Base-by-base conservation (phyloP, 202 grass and related monocot species). In the Musa balbisiana region DNA sequence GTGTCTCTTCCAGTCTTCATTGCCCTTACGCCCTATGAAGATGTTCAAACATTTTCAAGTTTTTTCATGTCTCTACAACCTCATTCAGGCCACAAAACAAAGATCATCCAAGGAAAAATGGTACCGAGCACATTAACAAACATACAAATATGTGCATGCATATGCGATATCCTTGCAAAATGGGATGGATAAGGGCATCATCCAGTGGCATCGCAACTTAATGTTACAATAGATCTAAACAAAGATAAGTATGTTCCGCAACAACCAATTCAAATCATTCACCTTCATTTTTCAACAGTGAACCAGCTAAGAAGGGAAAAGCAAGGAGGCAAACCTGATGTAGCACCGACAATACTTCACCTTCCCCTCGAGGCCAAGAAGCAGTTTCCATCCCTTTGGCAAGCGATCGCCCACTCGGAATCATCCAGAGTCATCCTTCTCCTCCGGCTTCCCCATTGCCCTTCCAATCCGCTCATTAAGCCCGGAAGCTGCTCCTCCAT, bases 361-460 rank as follows among this genome's bases (percentile, higher is more conserved):
- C 82, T 99, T 92, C 56, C 87, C 83, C 84, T 95, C 90, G 64
- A 95, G 71, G 19, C 96, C 89, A 0, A 99, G 87, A 29, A 85
- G 80, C 78, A 99, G 88, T 27, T 82, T 92, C 91, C 96, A 99
- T 17, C 91, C 89, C 24, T 66, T 65, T 0, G 96, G 96, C 29
- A 99, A 90, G 80, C 95, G 82, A 79, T 95, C 85, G 20, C 96
- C 96, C 2, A 99, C 63, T 73, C 88, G 0, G 89, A 75, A 10
- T 91, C 89, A 49, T 92, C 89, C 14, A 99, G 91, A 55, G 78
- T 86, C 86, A 80, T 95, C 82, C 78, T 88, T 69, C 23, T 69
- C 78, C 87, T 88, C 65, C 73, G 77, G 83, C 78, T 84, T 76
- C 74, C 60, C 85, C 87, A 99, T 52, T 82, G 71, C 33, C 96